Evolutionary conservation across 305 asterid genomes (phyloP).

Genomic region (Solanum chacoense): DNA sequence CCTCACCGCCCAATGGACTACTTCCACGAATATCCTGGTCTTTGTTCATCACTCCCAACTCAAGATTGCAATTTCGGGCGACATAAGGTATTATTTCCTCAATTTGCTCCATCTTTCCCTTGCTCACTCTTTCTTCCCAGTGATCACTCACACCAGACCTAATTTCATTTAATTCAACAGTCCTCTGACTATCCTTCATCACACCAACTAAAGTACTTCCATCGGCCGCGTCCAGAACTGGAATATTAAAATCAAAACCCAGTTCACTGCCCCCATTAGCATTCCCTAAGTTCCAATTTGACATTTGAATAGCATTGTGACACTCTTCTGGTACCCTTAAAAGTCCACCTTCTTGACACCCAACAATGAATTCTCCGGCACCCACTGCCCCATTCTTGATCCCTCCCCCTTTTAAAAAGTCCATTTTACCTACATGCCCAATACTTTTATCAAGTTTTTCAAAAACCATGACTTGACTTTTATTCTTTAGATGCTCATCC

Average conservation of each 20-base stretch:
- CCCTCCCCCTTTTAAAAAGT: constrained; percentile 4
- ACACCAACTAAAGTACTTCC: constrained; percentile 2
- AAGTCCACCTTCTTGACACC: neutral
- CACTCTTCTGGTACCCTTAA: constrained; percentile 12
- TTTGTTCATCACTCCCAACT: constrained; percentile 13
- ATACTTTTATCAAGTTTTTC: neutral
- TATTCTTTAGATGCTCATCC: neutral
- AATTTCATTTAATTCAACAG: constrained; percentile 26
- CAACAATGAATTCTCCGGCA: neutral
- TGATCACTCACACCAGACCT: constrained; percentile 43
- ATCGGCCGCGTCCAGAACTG: constrained; percentile 4
- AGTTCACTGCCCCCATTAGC: constrained; percentile 15
- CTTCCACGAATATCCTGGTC: constrained; percentile 23
- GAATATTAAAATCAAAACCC: constrained; percentile 34
- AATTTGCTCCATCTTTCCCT: constrained; percentile 14
- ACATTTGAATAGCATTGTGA: constrained; percentile 2
- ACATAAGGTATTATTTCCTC: constrained; percentile 11
- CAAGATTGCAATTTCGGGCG: constrained; percentile 12
- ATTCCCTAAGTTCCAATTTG: constrained; percentile 10
- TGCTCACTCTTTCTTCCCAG: constrained; percentile 31
- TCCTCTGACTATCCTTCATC: neutral
- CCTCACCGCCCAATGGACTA: constrained; percentile 12
- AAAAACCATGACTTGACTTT: neutral
- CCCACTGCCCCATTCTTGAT: constrained; percentile 14
- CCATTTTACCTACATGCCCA: neutral